Evolutionary conservation across 768 basidiomycete genomes (phyloP).

Genomic region (Podaxis pistillaris): DNA sequence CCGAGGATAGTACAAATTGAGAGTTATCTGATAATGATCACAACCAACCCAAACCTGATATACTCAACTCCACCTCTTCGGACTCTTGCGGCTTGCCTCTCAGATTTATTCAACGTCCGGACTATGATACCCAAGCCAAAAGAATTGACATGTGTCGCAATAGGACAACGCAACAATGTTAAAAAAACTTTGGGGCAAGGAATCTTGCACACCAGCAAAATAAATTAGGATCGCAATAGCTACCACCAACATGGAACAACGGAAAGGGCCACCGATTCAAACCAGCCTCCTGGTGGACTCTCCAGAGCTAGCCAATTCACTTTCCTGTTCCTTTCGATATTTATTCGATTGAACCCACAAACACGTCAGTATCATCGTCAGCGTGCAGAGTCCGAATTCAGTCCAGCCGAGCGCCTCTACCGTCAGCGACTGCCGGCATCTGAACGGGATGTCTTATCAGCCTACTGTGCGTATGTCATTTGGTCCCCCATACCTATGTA

Average conservation of each 20-base stretch:
- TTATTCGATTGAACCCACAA: slow-evolving; percentile 31
- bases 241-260: not conserved
- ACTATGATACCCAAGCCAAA: not conserved
- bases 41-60: not conserved
- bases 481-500: slow-evolving; percentile 45
- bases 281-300: slow-evolving; percentile 27
- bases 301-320: slow-evolving; percentile 17
- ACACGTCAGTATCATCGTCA: slow-evolving; percentile 56
- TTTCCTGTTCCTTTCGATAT: slow-evolving; percentile 16
- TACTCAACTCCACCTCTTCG: not conserved
- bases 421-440: slow-evolving; percentile 71
- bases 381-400: slow-evolving; percentile 59
- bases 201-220: not conserved
- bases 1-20: slow-evolving; percentile 64
- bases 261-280: slow-evolving; percentile 6
- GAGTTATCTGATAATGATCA: slow-evolving; percentile 38
- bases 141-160: not conserved
- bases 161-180: not conserved
- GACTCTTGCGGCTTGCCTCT: not conserved
- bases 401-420: slow-evolving; percentile 78
- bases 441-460: slow-evolving; percentile 23
- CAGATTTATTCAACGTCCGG: not conserved
- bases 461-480: slow-evolving; percentile 18
- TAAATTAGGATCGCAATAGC: not conserved
- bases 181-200: not conserved